Conservation (phyloP, 768 basidiomycete species). For the Boletus patriciae region DNA sequence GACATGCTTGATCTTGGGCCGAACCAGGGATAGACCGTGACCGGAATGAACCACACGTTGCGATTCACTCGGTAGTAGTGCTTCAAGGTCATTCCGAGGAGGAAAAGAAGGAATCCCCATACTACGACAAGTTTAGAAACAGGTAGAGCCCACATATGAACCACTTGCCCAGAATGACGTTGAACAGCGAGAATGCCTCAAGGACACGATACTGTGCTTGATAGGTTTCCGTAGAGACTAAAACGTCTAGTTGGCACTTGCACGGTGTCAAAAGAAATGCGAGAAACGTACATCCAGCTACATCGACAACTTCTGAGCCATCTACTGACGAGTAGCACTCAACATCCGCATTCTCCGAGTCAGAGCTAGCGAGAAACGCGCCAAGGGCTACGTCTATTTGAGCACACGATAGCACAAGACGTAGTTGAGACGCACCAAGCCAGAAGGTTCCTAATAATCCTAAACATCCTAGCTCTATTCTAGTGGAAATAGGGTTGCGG, state of each 20-base stretch:
- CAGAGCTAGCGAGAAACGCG: slow-evolving; percentile 69
- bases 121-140: slow-evolving; percentile 37
- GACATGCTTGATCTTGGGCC: slow-evolving; percentile 38
- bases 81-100: slow-evolving; percentile 44
- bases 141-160: background rate
- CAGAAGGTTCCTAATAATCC: slow-evolving; percentile 75
- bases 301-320: slow-evolving; percentile 52
- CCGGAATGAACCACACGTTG: slow-evolving; percentile 67
- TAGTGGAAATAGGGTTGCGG: slow-evolving; percentile 77
- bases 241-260: slow-evolving; percentile 6
- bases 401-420: slow-evolving; percentile 7
- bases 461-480: slow-evolving; percentile 70
- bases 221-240: slow-evolving; percentile 83
- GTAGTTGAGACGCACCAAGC: slow-evolving; percentile 55
- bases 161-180: slow-evolving; percentile 63
- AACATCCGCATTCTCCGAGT: slow-evolving; percentile 75
- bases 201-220: slow-evolving; percentile 88
- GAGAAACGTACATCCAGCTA: slow-evolving; percentile 61
- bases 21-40: slow-evolving; percentile 75
- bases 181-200: slow-evolving; percentile 78
- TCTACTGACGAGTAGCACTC: slow-evolving; percentile 70
- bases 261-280: background rate
- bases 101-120: slow-evolving; percentile 46
- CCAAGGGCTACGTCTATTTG: slow-evolving; percentile 57
- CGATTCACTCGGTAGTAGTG: slow-evolving; percentile 44